Evolutionary conservation across 768 basidiomycete species (phyloP).

Genomic region (Mycena polygramma): DNA sequence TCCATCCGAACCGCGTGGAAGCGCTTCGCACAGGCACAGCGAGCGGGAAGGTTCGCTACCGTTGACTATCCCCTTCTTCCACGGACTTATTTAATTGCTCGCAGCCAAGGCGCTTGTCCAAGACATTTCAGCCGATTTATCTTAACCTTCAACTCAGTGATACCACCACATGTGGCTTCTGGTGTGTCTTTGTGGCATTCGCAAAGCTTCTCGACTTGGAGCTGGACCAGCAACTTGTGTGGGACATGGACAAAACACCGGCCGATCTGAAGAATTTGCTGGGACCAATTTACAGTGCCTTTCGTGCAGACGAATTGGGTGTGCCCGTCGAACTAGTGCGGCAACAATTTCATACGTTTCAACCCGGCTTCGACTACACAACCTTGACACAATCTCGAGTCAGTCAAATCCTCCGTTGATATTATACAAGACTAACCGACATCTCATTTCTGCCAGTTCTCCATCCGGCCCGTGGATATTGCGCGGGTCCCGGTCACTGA

Average conservation of each 20-base stretch:
- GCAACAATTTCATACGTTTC: background rate
- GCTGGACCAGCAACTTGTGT: background rate
- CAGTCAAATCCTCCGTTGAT: too few relatives aligned
- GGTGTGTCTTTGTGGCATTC: constrained; percentile 1
- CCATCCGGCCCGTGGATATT: background rate
- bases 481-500: too few relatives aligned
- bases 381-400: background rate
- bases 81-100: background rate
- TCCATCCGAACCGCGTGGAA: background rate
- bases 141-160: background rate
- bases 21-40: too few relatives aligned
- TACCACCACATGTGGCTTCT: constrained; percentile 12
- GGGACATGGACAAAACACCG: background rate
- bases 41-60: too few relatives aligned
- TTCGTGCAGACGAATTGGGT: background rate
- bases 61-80: too few relatives aligned
- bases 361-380: background rate
- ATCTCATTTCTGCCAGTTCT: background rate
- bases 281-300: background rate
- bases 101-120: background rate
- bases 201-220: background rate
- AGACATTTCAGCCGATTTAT: background rate
- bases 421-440: too few relatives aligned
- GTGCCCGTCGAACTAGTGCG: constrained; percentile 4
- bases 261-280: constrained; percentile 1